phyloP scores from a whole-genome alignment of 1,284 basidiomycete genomes.

The Sutorius eximius region DNA sequence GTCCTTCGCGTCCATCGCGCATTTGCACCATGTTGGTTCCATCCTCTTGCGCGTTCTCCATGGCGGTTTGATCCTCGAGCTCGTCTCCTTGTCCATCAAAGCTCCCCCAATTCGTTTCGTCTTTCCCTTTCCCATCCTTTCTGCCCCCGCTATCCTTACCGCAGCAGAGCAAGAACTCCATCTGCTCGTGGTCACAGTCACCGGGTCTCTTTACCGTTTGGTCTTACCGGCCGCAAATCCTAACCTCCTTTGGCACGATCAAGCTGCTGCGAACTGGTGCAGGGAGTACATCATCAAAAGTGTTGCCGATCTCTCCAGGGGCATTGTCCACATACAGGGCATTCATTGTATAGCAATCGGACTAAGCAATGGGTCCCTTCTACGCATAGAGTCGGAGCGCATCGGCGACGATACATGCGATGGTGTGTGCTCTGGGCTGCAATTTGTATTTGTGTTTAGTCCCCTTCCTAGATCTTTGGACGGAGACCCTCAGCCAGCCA shows the following conservation, averaged over 20 bases:
- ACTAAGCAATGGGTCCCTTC: conserved; percentile 65
- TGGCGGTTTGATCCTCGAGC: conserved; percentile 73
- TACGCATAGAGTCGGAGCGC: conserved; percentile 67
- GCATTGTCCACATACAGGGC: conserved; percentile 70
- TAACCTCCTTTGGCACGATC: conserved; percentile 58
- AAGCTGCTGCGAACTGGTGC: conserved; percentile 55
- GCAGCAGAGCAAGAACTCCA: conserved; percentile 65
- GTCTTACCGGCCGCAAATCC: conserved; percentile 61
- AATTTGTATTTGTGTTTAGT: conserved; percentile 8
- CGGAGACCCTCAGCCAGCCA: conserved; percentile 61
- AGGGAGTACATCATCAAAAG: conserved; percentile 68
- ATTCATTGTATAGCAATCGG: conserved; percentile 68
- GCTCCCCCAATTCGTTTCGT: conserved; percentile 70
- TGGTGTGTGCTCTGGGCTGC: conserved; percentile 43
- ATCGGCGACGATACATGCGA: conserved; percentile 51
- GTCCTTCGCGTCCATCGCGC: conserved; percentile 57
- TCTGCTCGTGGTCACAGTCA: conserved; percentile 66
- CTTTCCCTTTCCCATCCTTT: conserved; percentile 72
- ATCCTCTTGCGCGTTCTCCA: conserved; percentile 76
- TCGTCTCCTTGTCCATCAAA: conserved; percentile 67
- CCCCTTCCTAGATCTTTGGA: conserved; percentile 59
- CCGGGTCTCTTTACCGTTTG: conserved; percentile 76
- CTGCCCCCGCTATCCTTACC: conserved; percentile 64
- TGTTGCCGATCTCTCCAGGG: conserved; percentile 44
- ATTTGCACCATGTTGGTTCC: conserved; percentile 60